phyloP scores from a whole-genome alignment of 2,329 filamentous ascomycete species.

The Phyllosticta capitalensis region DNA sequence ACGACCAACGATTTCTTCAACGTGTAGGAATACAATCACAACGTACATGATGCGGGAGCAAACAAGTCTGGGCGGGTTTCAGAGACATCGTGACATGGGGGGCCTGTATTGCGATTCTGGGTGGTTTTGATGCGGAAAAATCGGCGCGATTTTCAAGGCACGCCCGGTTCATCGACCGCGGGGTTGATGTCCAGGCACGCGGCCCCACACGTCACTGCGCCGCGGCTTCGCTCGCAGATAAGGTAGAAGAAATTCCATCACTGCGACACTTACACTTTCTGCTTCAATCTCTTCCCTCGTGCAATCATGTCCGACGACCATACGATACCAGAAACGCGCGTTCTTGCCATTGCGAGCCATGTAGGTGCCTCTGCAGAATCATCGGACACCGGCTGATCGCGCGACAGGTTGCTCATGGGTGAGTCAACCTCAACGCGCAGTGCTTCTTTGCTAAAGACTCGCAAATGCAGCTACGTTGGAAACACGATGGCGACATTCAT shows the following conservation, averaged over 20 bases:
- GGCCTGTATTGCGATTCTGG: not conserved
- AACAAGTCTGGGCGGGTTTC: not conserved
- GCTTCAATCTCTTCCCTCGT: constrained; percentile 35
- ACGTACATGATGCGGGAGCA: constrained; percentile 1
- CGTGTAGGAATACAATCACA: constrained; percentile 10
- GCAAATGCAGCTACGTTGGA: constrained; percentile 68
- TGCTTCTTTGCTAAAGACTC: constrained; percentile 16
- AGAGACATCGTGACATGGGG: constrained; percentile 8
- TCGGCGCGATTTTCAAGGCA: constrained; percentile 8
- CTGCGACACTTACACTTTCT: constrained; percentile 7
- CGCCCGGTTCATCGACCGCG: constrained; percentile 6
- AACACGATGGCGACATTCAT: constrained; percentile 96
- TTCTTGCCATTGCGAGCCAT: constrained; percentile 90
- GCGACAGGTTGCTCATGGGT: constrained; percentile 62
- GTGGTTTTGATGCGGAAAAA: not conserved
- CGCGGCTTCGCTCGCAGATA: constrained; percentile 9
- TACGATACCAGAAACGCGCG: constrained; percentile 44
- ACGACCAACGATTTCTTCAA: constrained; percentile 8
- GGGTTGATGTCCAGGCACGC: not conserved
- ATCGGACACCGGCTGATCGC: constrained; percentile 19
- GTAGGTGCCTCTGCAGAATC: constrained; percentile 41
- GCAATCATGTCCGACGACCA: constrained; percentile 7
- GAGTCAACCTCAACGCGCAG: constrained; percentile 30
- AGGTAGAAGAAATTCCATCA: constrained; percentile 9
- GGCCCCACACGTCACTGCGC: constrained; percentile 11